Conservation (phyloP, 1,284 basidiomycete genomes). For the Cryptococcus jaspeensis region DNA sequence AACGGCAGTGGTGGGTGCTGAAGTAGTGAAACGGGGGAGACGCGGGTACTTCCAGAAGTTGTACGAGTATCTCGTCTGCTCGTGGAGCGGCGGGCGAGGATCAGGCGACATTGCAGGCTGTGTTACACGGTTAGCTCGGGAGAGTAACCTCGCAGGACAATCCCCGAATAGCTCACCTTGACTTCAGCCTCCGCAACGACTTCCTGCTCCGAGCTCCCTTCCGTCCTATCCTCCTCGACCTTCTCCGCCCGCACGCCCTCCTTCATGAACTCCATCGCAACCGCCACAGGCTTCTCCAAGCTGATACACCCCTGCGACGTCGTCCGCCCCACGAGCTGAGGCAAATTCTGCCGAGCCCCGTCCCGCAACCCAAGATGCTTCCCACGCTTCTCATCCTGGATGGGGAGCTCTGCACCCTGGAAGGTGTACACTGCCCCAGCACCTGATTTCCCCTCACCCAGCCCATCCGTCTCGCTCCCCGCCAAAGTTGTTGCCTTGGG, state of each 20-base stretch:
- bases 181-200: background rate
- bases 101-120: conserved; percentile 9
- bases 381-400: conserved; percentile 74
- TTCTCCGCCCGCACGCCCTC: conserved; percentile 4
- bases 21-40: conserved; percentile 21
- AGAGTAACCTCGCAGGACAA: background rate
- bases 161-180: conserved; percentile 6
- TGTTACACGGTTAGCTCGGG: background rate
- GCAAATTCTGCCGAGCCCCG: conserved; percentile 17
- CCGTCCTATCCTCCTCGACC: background rate
- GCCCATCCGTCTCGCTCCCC: background rate
- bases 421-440: conserved; percentile 52
- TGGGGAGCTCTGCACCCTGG: conserved; percentile 58
- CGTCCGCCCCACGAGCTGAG: conserved; percentile 33
- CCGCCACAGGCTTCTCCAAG: conserved; percentile 36
- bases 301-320: conserved; percentile 4
- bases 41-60: conserved; percentile 22
- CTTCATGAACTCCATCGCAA: conserved; percentile 32
- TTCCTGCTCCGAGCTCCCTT: background rate
- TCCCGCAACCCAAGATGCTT: conserved; percentile 39
- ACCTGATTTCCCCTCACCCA: background rate
- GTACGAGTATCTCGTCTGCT: conserved; percentile 17
- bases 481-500: conserved; percentile 37
- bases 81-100: conserved; percentile 5
- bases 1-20: conserved; percentile 15